Base-by-base conservation (phyloP, 257 asterid species). In the Nicotiana knightiana region DNA sequence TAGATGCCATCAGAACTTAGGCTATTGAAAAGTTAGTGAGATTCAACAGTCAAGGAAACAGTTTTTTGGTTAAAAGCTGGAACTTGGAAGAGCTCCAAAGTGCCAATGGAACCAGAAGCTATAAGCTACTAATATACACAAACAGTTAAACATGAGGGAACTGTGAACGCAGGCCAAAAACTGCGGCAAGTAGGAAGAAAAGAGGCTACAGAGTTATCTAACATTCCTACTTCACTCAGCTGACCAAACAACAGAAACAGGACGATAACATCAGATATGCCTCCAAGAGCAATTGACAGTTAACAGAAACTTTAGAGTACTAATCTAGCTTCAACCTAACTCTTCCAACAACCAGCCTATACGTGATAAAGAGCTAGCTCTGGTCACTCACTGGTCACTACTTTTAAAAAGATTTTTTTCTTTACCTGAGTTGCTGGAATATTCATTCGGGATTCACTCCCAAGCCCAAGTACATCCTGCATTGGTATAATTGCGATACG, bases 401-500 rank as follows among this genome's bases (percentile, higher is more conserved):
- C 15, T 9, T 8, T 7, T 9, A 16, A 61, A 18, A 43, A 57
- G 43, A 62, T 39, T 17, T 85, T 43, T 39, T 12, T 80, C 43
- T 76, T 39, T 82, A 93, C 99, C 97, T 89, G 93, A 87, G 99
- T 96, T 3, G 99, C 98, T 13, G 99, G 99, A 82, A 86, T 86
- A 75, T 96, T 96, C 99, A 96, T 96, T 89, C 99, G 86, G 43
- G 98, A 97, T 53, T 97, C 90, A 89, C 87, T 94, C 67, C 97
- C 99, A 85, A 96, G 87, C 37, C 93, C 90, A 64, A 96, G 96
- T 53, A 96, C 84, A 85, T 96, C 99, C 89, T 96, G 99, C 99
- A 96, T 96, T 6, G 98, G 98, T 84, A 96, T 88, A 79, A 96
- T 91, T 81, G 98, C 86, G 35, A 97, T 94, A 84, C 86, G 95